Base-by-base conservation (phyloP, 2,329 filamentous ascomycete species). In the Hypoxylon rubiginosum region DNA sequence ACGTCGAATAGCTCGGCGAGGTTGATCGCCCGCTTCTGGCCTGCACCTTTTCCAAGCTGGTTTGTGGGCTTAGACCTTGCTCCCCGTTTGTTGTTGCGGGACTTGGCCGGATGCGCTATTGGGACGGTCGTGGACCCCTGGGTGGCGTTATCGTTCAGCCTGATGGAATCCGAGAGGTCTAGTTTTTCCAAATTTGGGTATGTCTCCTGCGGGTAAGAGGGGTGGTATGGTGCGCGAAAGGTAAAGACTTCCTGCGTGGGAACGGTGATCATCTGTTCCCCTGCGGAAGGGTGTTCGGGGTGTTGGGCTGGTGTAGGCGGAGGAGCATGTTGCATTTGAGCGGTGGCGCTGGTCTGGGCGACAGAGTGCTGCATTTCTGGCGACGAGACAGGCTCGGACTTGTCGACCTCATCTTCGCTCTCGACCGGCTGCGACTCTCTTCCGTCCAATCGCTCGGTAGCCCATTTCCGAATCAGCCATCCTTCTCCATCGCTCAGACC, bases 401-500 rank as follows among this genome's bases (percentile, higher is more conserved):
- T 90, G 17, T 91, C 86, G 28, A 79, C 79, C 71, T 93, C 91
- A 53, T 94, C 91, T 46, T 92, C 90, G 75, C 90, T 91, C 67
- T 91, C 89, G 61, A 85, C 85, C 67, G 80, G 83, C 52, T 85
- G 83, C 3, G 84, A 81, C 26, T 90, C 86, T 36, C 86, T 84
- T 28, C 90, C 89, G 56, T 92, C 89, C 17, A 92, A 80, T 28
- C 90, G 84, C 78, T 94, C 91, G 1, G 87, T 90, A 0, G 88
- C 90, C 89, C 89, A 91, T 75, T 82, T 82, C 59, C 88, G 81
- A 59, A 91, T 81, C 66, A 80, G 83, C 82, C 85, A 88, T 19
- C 86, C 93, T 78, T 97, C 94, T 13, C 92, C 92, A 78, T 96
- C 92, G 51, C 86, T 87, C 11, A 96, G 77, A 0, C 93, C 93